These are phyloP conservation scores for Schizopora paradoxa DNA, from an alignment of 1,284 basidiomycete species.

Conservation along the genomic window DNA sequence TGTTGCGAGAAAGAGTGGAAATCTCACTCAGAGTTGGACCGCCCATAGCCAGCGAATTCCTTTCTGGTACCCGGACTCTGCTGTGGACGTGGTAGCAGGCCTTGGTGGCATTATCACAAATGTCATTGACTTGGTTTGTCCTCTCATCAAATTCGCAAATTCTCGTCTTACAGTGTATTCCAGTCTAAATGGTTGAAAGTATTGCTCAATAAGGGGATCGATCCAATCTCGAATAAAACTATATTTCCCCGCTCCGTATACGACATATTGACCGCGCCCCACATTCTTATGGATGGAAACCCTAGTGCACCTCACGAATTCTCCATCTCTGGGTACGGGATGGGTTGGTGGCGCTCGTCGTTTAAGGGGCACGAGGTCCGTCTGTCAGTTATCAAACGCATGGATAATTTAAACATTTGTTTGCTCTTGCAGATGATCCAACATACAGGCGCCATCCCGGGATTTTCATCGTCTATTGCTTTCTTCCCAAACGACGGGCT, in stretches of 20 bases:
- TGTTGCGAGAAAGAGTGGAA: conserved; percentile 28
- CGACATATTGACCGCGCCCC: conserved; percentile 21
- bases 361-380: conserved; percentile 32
- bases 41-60: conserved; percentile 25
- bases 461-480: conserved; percentile 23
- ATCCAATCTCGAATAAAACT: conserved; percentile 1
- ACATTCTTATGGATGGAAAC: conserved; percentile 21
- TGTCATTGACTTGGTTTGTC: conserved; percentile 29
- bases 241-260: neutral
- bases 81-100: conserved; percentile 25
- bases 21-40: conserved; percentile 32
- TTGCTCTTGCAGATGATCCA: conserved; percentile 21
- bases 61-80: conserved; percentile 25
- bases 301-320: conserved; percentile 2
- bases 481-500: conserved; percentile 29
- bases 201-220: conserved; percentile 21
- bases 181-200: conserved; percentile 32
- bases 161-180: neutral
- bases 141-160: neutral
- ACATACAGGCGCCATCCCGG: conserved; percentile 27
- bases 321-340: conserved; percentile 27
- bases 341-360: conserved; percentile 31
- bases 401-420: neutral
- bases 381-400: neutral
- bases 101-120: conserved; percentile 33